Conservation (phyloP, 2,329 filamentous ascomycete genomes). For the Leptographium radiaticola region DNA sequence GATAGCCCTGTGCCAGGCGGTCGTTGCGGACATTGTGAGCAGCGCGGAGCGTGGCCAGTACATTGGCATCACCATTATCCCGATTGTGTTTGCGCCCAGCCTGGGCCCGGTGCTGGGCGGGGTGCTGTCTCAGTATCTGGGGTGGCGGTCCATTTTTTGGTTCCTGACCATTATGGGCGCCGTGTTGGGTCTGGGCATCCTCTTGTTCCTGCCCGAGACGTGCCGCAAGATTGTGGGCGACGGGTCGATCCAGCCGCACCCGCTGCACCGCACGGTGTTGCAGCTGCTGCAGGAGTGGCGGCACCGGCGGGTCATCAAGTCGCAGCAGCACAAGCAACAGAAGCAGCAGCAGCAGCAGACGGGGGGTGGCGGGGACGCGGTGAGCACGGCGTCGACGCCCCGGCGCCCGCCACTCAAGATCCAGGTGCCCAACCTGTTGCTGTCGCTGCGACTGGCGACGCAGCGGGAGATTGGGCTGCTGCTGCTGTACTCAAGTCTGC, state of each 20-base stretch:
- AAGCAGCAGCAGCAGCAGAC: not conserved
- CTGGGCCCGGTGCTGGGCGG: conserved; percentile 47
- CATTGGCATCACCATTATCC: conserved; percentile 37
- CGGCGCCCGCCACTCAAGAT: conserved; percentile 7
- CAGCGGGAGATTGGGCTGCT: conserved; percentile 63
- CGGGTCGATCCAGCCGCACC: conserved; percentile 26
- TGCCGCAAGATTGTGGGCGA: conserved; percentile 37
- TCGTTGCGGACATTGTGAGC: conserved; percentile 51
- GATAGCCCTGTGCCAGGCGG: conserved; percentile 39
- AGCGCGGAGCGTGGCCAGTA: conserved; percentile 47
- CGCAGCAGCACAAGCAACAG: not conserved
- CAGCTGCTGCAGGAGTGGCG: conserved; percentile 7
- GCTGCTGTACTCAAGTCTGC: conserved; percentile 28
- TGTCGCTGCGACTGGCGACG: conserved; percentile 64
- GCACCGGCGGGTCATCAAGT: not conserved
- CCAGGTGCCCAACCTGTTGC: conserved; percentile 54
- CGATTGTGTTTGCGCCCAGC: conserved; percentile 32
- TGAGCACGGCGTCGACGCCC: not conserved
- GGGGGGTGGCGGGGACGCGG: not conserved
- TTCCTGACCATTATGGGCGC: conserved; percentile 37
- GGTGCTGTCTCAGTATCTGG: conserved; percentile 39
- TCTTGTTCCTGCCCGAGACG: conserved; percentile 41
- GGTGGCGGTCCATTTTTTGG: conserved; percentile 51
- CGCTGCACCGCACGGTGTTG: conserved; percentile 7
- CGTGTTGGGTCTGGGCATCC: conserved; percentile 27